phyloP scores from a whole-genome alignment of 2,329 filamentous ascomycete species.

The Davidsoniella virescens region DNA sequence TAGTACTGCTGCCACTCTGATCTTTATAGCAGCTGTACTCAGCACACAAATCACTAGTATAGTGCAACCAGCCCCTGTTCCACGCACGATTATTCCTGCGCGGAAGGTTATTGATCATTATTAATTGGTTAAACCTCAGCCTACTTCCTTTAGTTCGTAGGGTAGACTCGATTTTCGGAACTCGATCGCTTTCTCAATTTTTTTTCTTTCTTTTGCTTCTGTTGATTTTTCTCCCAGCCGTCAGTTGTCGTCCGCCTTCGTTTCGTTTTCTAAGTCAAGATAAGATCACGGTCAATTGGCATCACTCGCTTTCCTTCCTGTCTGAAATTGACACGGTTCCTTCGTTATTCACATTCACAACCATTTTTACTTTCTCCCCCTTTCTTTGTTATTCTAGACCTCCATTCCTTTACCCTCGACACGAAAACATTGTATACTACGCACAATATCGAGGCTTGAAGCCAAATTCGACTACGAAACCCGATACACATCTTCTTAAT shows the following conservation, averaged over 20 bases:
- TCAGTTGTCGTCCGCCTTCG: neutral
- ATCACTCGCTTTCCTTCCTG: neutral
- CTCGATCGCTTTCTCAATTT: neutral
- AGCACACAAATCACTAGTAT: too few species aligned
- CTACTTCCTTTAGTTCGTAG: too few species aligned
- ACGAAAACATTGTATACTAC: neutral
- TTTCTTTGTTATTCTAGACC: neutral
- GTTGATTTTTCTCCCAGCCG: neutral
- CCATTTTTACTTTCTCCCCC: neutral
- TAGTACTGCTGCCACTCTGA: too few species aligned
- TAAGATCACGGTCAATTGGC: neutral
- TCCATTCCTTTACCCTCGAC: conserved; percentile 6
- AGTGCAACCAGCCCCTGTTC: too few species aligned
- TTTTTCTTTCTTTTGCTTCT: neutral
- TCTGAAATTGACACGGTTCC: neutral
- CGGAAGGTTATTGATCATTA: neutral
- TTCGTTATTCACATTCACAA: neutral
- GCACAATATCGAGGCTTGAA: neutral
- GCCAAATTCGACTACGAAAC: neutral
- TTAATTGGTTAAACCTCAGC: neutral
- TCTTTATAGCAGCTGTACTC: too few species aligned
- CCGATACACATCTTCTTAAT: neutral
- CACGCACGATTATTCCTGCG: neutral
- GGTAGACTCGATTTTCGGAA: too few species aligned
- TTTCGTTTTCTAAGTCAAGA: too few species aligned